Evolutionary conservation across 1,139 yeast species (phyloP), one percentile per base, ranked within the genome.

Genomic region (Geotrichum klebahnii): DNA sequence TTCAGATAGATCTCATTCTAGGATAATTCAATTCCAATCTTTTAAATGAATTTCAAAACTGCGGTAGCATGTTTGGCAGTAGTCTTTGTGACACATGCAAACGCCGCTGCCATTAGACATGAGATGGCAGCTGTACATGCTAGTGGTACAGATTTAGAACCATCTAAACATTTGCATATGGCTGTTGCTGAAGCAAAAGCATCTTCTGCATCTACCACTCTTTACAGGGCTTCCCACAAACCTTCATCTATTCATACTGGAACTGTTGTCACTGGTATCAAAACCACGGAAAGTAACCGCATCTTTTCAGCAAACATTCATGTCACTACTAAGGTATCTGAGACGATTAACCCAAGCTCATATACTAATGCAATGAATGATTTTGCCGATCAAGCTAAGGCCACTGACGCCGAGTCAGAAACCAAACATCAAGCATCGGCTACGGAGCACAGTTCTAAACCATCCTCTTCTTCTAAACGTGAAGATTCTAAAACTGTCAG

Each of bases 401-500:
- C 29, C 10, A 10, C 29, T 26, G 29, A 26, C 10, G 10, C 10
- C 10, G 29, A 10, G 29, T 10, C 6, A 26, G 6, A 26, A 8
- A 9, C 38, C 14, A n/a, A n/a, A n/a, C n/a, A n/a, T n/a, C n/a
- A n/a, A n/a, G n/a, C n/a, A n/a, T n/a, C n/a, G n/a, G n/a, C n/a
- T n/a, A n/a, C n/a, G n/a, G n/a, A n/a, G n/a, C n/a, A n/a, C n/a
- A n/a, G n/a, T n/a, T n/a, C n/a, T n/a, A n/a, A n/a, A n/a, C n/a
- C n/a, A n/a, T n/a, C n/a, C n/a, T n/a, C n/a, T n/a, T n/a, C n/a
- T n/a, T n/a, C n/a, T n/a, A 26, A 16, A 5, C 16, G 42, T n/a
- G 17, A 53, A 8, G 23, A 45, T 14, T 24, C 56, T n/a, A 40
- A 43, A 1, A 44, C 52, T 12, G 20, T 53, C 23, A 58, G 49